Evolutionary conservation across 768 basidiomycete species (phyloP), one percentile per base, ranked within the genome.

Genomic region (Kwoniella pini): DNA sequence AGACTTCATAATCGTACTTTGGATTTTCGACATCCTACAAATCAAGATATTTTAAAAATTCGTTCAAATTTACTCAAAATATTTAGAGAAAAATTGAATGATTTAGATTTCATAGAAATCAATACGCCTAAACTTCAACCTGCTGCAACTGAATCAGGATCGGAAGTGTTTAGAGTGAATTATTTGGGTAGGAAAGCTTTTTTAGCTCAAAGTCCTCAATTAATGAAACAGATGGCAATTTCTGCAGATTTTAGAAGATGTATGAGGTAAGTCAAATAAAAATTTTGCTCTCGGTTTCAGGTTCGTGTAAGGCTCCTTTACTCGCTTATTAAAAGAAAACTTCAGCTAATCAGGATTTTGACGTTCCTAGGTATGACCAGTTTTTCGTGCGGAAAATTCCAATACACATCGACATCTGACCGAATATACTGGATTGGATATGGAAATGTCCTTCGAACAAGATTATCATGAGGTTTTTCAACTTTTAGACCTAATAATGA

Each of bases 201-300:
- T 81, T 84, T 98, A 42, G 94, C 95, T 22, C 94, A 98, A 79
- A 92, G 90, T 36, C 94, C 94, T 38, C 94, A 98, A 75, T 82
- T 97, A 12, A 90, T 91, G 48, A 98, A 98, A 80, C 94, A 98
- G 79, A 97, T 97, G 94, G 89, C 88, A 54, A 96, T 98, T 69
- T 91, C 94, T 36, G 91, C 90, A 43, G 94, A 97, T 80, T 91
- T 96, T 70, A 94, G 96, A 76, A 86, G 90, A 33, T 98, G 5
- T 98, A 91, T 79, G 94, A 98, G 80, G 91, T 98, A 60, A 94
- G 87, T 0, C 45, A 1, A 15, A n/a, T 4, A 1, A 10, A 21
- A 31, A 44, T 17, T 7, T 24, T n/a, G n/a, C n/a, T n/a, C n/a
- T n/a, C n/a, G n/a, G n/a, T n/a, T n/a, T n/a, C n/a, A n/a, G n/a